Evolutionary conservation across 1,284 basidiomycete genomes (phyloP).

Genomic region (Gomphus bonarii): DNA sequence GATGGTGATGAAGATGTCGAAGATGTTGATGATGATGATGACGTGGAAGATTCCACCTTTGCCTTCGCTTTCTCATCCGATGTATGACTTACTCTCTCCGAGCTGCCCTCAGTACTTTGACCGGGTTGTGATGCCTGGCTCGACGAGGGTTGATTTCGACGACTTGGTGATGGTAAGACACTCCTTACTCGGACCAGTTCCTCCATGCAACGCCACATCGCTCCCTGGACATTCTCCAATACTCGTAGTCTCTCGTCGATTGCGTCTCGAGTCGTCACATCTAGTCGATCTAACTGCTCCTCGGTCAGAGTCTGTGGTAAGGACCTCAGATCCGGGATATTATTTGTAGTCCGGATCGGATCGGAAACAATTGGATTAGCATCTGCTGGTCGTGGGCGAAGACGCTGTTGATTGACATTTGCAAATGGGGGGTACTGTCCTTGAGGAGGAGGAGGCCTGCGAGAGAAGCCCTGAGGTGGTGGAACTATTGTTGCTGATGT

Average conservation of each 20-base stretch:
- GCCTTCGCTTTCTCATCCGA: background rate
- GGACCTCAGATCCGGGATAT: background rate
- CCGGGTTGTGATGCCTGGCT: background rate
- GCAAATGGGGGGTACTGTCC: background rate
- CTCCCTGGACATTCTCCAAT: constrained; percentile 62
- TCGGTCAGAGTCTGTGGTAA: constrained; percentile 41
- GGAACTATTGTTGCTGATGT: constrained; percentile 8
- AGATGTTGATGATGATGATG: background rate
- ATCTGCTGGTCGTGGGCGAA: constrained; percentile 3
- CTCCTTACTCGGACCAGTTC: constrained; percentile 70
- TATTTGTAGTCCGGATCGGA: background rate
- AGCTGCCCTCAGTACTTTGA: background rate
- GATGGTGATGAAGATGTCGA: background rate
- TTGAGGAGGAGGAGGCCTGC: background rate
- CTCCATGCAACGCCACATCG: constrained; percentile 61
- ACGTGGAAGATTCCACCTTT: background rate
- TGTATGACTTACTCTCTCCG: background rate
- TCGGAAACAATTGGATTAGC: background rate
- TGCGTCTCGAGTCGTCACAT: constrained; percentile 59
- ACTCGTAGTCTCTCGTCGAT: constrained; percentile 75
- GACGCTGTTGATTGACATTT: background rate
- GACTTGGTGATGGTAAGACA: constrained; percentile 36
- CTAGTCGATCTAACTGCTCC: constrained; percentile 48
- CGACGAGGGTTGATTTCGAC: background rate
- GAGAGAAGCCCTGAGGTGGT: constrained; percentile 7